Evolutionary conservation across 73 alveolate genomes (phyloP).

Genomic region (Paramecium pentaurelia): DNA sequence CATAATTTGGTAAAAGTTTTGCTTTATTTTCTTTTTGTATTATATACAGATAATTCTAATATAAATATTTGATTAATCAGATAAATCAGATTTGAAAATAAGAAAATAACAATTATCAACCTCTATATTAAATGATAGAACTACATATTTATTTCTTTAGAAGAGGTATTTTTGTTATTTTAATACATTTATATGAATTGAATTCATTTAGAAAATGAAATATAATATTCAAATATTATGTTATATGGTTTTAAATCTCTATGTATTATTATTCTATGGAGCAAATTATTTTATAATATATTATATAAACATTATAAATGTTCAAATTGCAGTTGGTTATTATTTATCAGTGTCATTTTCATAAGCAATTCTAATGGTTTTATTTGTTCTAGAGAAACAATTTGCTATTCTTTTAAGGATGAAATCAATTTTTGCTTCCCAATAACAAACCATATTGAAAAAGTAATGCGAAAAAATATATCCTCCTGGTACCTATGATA

Average conservation of each 20-base stretch:
- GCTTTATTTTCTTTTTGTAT: too few relatives aligned
- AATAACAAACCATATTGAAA: constrained; percentile 20
- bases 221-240: neutral
- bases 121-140: too few relatives aligned
- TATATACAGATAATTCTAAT: too few relatives aligned
- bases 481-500: neutral
- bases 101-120: too few relatives aligned
- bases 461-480: constrained; percentile 25
- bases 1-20: too few relatives aligned
- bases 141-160: too few relatives aligned
- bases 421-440: constrained; percentile 38
- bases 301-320: neutral
- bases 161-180: too few relatives aligned
- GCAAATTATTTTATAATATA: neutral
- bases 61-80: too few relatives aligned
- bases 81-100: too few relatives aligned
- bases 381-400: neutral
- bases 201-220: neutral
- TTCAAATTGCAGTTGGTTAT: constrained; percentile 13
- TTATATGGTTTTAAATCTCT: neutral
- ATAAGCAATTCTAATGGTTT: neutral
- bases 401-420: neutral
- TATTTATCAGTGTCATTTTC: neutral
- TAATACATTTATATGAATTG: too few relatives aligned
- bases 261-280: neutral